A percentile compares a stretch with the other conserved stretches of the same genome.
phyloP scores from a whole-genome alignment of 306 rosid genomes.

The Phaseolus lunatus region DNA sequence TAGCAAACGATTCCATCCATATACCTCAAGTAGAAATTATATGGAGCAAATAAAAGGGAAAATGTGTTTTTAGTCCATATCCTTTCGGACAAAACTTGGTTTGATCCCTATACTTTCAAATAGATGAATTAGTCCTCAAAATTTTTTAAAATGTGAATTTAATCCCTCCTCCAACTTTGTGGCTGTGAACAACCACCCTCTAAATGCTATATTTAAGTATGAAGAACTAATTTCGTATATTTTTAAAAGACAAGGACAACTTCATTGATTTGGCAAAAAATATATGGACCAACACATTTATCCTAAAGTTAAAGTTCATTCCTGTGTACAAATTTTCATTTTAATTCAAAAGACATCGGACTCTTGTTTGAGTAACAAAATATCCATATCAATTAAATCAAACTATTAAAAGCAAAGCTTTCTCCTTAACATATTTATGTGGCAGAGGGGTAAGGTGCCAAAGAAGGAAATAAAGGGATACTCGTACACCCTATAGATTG shows the following conservation, averaged over 20 bases:
- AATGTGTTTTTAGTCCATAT: too few species aligned
- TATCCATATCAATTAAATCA: conserved; percentile 6
- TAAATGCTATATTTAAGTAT: too few species aligned
- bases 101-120: too few species aligned
- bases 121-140: too few species aligned
- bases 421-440: conserved; percentile 10
- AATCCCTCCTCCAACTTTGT: too few species aligned
- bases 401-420: neutral
- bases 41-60: conserved; percentile 10
- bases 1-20: conserved; percentile 26
- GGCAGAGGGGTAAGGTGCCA: neutral
- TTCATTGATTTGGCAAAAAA: too few species aligned
- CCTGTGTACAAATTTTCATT: conserved; percentile 4
- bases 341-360: neutral
- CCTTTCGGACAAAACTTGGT: too few species aligned
- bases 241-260: too few species aligned
- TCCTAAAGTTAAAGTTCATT: neutral
- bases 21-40: conserved; percentile 4
- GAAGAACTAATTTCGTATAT: too few species aligned
- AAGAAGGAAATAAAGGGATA: neutral
- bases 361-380: neutral
- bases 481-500: neutral
- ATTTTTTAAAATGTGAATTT: too few species aligned
- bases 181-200: too few species aligned
- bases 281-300: too few species aligned